phyloP scores from a whole-genome alignment of 1,284 basidiomycete species.

The Ganoderma multipileum region DNA sequence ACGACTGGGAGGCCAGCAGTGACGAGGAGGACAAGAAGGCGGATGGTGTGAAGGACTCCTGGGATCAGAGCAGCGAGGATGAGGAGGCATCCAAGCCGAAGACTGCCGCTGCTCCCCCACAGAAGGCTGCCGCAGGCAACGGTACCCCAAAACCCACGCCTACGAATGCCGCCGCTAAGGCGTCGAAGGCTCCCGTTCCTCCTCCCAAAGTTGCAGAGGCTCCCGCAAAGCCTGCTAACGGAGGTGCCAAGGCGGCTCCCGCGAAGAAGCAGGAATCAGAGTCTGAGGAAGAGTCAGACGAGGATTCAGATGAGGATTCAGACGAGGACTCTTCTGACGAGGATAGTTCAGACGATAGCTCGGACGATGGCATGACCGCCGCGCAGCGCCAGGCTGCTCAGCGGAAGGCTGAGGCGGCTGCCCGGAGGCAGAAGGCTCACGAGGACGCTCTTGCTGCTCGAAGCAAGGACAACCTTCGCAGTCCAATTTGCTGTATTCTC shows the following conservation, averaged over 20 bases:
- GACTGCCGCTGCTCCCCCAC: conserved; percentile 3
- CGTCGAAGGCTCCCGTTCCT: conserved; percentile 39
- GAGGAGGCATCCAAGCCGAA: conserved; percentile 42
- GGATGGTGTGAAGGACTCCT: conserved; percentile 76
- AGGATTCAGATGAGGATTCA: conserved; percentile 49
- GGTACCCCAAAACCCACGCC: conserved; percentile 28
- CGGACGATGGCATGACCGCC: conserved; percentile 67
- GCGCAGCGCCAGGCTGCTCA: conserved; percentile 75
- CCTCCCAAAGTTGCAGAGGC: conserved; percentile 39
- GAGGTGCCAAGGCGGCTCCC: conserved; percentile 25
- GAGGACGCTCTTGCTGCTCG: conserved; percentile 89
- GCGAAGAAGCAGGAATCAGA: background rate
- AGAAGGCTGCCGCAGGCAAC: conserved; percentile 29
- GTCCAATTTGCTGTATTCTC: conserved; percentile 98
- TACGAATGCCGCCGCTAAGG: conserved; percentile 41
- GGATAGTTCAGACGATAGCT: conserved; percentile 53
- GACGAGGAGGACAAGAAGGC: conserved; percentile 51
- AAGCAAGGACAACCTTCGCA: conserved; percentile 91
- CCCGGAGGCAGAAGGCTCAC: conserved; percentile 82
- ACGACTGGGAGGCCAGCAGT: conserved; percentile 86
- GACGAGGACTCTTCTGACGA: conserved; percentile 53
- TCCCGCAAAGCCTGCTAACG: conserved; percentile 31
- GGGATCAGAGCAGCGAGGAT: conserved; percentile 87
- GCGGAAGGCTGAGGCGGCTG: conserved; percentile 85
- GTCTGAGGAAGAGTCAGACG: conserved; percentile 32